Evolutionary conservation across 352 stramenopile species (phyloP), one percentile per base, ranked within the genome.

Genomic region (Phytopythium chamaehyphon): DNA sequence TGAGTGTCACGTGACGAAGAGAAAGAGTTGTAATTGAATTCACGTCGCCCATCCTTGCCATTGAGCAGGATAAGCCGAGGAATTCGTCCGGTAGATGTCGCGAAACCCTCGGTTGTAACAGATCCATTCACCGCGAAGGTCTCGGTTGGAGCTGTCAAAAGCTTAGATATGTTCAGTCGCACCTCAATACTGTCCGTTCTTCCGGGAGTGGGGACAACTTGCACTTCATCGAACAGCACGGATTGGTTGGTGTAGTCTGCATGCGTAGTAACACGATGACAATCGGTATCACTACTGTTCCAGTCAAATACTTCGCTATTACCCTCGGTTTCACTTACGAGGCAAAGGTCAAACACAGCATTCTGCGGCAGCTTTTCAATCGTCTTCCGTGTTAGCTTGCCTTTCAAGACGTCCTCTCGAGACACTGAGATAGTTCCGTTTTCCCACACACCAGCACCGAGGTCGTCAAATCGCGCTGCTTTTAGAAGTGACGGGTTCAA

Each of bases 231-330:
- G 21, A 83, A 51, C 24, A 82, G 36, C 0, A 70, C 57, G 0
- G 83, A 90, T 40, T 89, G 76, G 40, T 91, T 93, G 6, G 76
- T 77, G 59, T 90, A 93, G 42, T 93, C 81, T 0, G 79, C 80
- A 57, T 90, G 76, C 0, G 83, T 93, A 21, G 51, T 47, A 40
- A 91, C 62, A 10, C 60, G 63, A 31, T 77, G 64, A 23, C 83
- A 93, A 0, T 60, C 61, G 3, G 53, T 47, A 2, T 47, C 33
- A 33, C 54, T 66, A n/a, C 52, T 61, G 6, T 61, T 45, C 66
- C 73, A 83, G 9, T 67, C 63, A 47, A 93, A 84, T 22, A 93
- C 67, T 6, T 81, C 83, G 4, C 80, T 67, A 43, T 78, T 90
- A 7, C 60, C 73, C 6, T 75, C 68, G 7, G 81, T 93, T 48